A percentile compares a stretch with the other conserved stretches of the same genome.
Evolutionary conservation across 371 early-diverging fungal genomes (phyloP).

Genomic region (Rozella allomycis): DNA sequence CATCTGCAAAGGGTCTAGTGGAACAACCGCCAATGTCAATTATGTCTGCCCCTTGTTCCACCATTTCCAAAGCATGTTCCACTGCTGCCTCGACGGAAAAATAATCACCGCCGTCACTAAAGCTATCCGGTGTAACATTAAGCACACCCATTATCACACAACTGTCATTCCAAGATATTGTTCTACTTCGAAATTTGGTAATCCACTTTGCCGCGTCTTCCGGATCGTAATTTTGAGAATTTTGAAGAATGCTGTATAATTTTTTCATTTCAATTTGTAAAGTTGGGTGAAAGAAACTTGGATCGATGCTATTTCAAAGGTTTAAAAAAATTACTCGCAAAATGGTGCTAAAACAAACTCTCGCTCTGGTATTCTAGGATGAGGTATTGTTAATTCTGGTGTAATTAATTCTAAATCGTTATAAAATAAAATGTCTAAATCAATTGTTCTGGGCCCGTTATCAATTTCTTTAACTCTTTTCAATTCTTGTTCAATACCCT

Average conservation of each 20-base stretch:
- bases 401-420: constrained; percentile 50
- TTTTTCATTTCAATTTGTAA: not conserved
- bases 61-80: constrained; percentile 40
- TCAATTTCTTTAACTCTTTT: constrained; percentile 43
- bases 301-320: not conserved
- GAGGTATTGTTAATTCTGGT: constrained; percentile 57
- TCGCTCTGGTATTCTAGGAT: constrained; percentile 63
- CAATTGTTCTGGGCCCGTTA: constrained; percentile 79
- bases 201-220: not conserved
- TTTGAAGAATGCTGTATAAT: not conserved
- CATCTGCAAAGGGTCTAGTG: constrained; percentile 67
- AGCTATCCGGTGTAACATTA: constrained; percentile 89
- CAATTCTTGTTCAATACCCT: constrained; percentile 53
- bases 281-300: not conserved
- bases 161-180: constrained; percentile 38
- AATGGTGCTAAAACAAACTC: constrained; percentile 85
- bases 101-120: constrained; percentile 71
- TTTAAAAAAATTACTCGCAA: constrained; percentile 29
- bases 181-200: not conserved
- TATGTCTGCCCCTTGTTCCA: constrained; percentile 63
- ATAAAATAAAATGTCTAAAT: constrained; percentile 83
- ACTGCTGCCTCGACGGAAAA: constrained; percentile 25
- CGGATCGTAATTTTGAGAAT: constrained; percentile 29
- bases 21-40: constrained; percentile 91
- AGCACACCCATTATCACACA: constrained; percentile 87